Evolutionary conservation across 2,329 filamentous ascomycete species (phyloP), one percentile per base, ranked within the genome.

Genomic region (Sporothrix globosa): DNA sequence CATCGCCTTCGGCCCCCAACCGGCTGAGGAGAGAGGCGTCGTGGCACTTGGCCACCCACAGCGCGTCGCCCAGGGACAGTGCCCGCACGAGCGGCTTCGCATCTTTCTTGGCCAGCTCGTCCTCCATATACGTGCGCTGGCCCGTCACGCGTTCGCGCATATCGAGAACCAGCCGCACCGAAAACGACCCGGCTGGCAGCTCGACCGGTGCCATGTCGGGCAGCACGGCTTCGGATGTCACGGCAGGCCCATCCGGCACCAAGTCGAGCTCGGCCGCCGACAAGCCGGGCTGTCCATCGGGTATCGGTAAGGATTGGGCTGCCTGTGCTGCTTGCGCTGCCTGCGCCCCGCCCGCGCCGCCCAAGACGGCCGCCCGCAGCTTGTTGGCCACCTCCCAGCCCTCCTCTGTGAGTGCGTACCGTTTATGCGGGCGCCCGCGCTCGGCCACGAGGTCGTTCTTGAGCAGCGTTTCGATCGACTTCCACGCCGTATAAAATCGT

Each of bases 401-500:
- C 72, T 92, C 90, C 44, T 94, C 91, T 0, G 91, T 92, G 48
- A 96, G 80, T 1, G 84, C 83, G 76, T 93, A 96, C 73, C 85
- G 87, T 72, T 88, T 86, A 21, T 88, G 79, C 0, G 91, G 91
- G 19, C 90, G 84, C 0, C 91, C 90, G 68, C 87, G 88, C 74
- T 91, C 89, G 70, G 88, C 89, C 0, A 94, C 90, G 3, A 94
- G 81, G 70, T 93, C 91, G 76, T 94, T 93, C 69, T 88, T 84
- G 5, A 89, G 74, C 44, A 96, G 80, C 0, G 90, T 92, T 77
- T 92, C 92, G 85, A 95, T 93, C 1, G 91, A 93, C 75, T 87
- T 91, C 92, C 92, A 96, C 0, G 92, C 92, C 0, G 92, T 95
- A 75, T 92, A 92, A 75, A 87, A 91, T 70, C 89, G 91, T 13